These are phyloP conservation scores for Apophysomyces variabilis DNA, from an alignment of 371 early-diverging fungal genomes.

Conservation along the genomic window DNA sequence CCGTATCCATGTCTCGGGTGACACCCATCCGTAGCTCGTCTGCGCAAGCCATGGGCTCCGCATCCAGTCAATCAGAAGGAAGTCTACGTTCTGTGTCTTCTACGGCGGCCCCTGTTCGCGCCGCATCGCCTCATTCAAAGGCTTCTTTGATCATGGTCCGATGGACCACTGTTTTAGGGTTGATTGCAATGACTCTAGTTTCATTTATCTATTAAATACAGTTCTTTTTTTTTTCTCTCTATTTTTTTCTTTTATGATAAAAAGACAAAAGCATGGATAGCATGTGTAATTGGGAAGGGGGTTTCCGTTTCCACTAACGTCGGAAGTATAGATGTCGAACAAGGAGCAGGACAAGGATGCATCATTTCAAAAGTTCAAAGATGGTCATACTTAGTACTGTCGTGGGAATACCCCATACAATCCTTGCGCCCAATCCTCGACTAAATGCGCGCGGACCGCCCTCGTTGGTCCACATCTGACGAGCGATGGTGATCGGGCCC, in stretches of 20 bases:
- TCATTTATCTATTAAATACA: conserved; percentile 4
- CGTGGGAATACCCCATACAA: conserved; percentile 70
- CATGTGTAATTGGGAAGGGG: no score
- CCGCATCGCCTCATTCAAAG: neutral
- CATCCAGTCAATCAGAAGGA: neutral
- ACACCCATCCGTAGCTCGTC: neutral
- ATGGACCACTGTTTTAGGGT: neutral
- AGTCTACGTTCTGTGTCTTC: neutral
- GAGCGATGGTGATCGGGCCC: conserved; percentile 45
- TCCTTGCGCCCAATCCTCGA: conserved; percentile 62
- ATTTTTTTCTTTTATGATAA: neutral
- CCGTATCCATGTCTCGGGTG: conserved; percentile 7
- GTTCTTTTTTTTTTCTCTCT: conserved; percentile 13
- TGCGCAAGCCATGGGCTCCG: neutral
- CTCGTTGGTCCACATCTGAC: conserved; percentile 57
- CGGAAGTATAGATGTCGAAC: neutral
- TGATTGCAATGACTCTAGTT: conserved; percentile 13
- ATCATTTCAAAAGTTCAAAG: conserved; percentile 50
- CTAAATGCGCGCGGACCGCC: conserved; percentile 68
- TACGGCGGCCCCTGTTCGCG: neutral
- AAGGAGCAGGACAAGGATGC: neutral
- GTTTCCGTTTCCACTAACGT: neutral
- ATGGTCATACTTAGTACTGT: conserved; percentile 69
- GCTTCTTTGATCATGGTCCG: conserved; percentile 11
- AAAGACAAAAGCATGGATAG: no score